A percentile compares a stretch with the other conserved stretches of the same genome.
phyloP scores from a whole-genome alignment of 108 stramenopile species.

The Discostella stelligeroides region DNA sequence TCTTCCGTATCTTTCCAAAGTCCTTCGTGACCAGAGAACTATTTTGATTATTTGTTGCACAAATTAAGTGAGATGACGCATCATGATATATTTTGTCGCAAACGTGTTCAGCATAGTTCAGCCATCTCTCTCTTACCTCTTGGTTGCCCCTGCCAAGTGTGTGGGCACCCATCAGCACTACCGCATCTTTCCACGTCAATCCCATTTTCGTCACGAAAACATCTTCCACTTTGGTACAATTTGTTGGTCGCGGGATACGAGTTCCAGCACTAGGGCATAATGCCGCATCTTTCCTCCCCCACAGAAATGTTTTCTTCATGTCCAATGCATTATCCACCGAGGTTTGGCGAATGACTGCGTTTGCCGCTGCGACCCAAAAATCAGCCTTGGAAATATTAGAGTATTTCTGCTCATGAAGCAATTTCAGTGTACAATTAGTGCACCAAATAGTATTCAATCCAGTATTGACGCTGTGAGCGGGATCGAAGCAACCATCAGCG shows the following conservation, averaged over 20 bases:
- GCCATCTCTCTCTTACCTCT: neutral
- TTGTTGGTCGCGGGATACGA: constrained; percentile 28
- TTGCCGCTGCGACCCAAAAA: constrained; percentile 52
- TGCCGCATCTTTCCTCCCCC: constrained; percentile 29
- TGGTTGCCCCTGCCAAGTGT: constrained; percentile 32
- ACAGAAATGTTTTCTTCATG: constrained; percentile 28
- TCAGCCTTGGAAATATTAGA: constrained; percentile 43
- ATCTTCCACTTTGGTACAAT: constrained; percentile 26
- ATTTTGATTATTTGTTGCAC: no score
- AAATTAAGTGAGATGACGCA: no score
- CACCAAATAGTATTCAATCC: constrained; percentile 47
- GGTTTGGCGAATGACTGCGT: constrained; percentile 49
- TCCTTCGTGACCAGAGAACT: constrained; percentile 45
- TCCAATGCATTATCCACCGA: constrained; percentile 40
- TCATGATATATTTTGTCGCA: neutral
- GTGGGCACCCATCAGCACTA: constrained; percentile 49
- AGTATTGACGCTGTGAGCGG: constrained; percentile 19
- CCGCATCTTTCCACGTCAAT: constrained; percentile 46
- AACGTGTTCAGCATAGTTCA: neutral
- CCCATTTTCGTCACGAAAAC: constrained; percentile 47
- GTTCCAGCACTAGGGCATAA: constrained; percentile 22
- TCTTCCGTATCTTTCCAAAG: constrained; percentile 28
- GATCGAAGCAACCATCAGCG: constrained; percentile 49
- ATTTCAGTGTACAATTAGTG: constrained; percentile 27
- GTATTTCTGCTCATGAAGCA: constrained; percentile 28